These are phyloP conservation scores for Trichosporon sp. DNA, from an alignment of 1,284 basidiomycete genomes.

Conservation along the genomic window DNA sequence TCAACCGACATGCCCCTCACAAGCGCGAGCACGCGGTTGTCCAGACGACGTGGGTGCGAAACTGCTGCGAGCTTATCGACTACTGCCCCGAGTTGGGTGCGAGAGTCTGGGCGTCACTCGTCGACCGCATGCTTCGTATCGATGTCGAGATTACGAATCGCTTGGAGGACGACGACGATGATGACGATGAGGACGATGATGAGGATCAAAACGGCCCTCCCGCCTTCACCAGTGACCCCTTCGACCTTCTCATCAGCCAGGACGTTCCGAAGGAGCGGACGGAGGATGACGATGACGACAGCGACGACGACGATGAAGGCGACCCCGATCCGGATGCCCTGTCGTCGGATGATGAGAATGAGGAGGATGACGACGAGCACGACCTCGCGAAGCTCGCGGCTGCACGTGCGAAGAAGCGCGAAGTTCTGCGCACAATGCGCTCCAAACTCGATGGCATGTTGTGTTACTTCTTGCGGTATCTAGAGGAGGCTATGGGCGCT, in stretches of 20 bases:
- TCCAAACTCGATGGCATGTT: constrained; percentile 87
- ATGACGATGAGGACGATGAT: constrained; percentile 57
- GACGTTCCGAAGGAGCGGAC: constrained; percentile 50
- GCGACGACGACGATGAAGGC: constrained; percentile 55
- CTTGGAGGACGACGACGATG: constrained; percentile 81
- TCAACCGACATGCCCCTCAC: constrained; percentile 82
- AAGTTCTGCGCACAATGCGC: constrained; percentile 70
- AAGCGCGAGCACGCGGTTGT: constrained; percentile 76
- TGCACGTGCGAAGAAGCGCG: constrained; percentile 57
- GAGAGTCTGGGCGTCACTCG: constrained; percentile 73
- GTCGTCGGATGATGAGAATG: constrained; percentile 48
- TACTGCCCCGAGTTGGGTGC: constrained; percentile 89
- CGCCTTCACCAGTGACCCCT: constrained; percentile 71
- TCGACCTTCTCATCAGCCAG: constrained; percentile 71
- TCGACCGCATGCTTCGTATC: constrained; percentile 88
- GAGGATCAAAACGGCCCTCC: constrained; percentile 43
- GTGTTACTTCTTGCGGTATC: constrained; percentile 73
- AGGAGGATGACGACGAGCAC: constrained; percentile 58
- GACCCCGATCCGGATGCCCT: constrained; percentile 48
- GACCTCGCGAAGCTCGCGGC: constrained; percentile 49
- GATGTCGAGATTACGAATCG: constrained; percentile 98
- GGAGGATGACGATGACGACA: constrained; percentile 53
- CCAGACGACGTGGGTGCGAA: constrained; percentile 88
- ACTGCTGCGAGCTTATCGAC: constrained; percentile 72
- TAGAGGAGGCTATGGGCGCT: constrained; percentile 44